Percentiles rank a stretch among this genome's conserved stretches.
Conservation (phyloP, 2,329 filamentous ascomycete species). For the Fusarium humuli region DNA sequence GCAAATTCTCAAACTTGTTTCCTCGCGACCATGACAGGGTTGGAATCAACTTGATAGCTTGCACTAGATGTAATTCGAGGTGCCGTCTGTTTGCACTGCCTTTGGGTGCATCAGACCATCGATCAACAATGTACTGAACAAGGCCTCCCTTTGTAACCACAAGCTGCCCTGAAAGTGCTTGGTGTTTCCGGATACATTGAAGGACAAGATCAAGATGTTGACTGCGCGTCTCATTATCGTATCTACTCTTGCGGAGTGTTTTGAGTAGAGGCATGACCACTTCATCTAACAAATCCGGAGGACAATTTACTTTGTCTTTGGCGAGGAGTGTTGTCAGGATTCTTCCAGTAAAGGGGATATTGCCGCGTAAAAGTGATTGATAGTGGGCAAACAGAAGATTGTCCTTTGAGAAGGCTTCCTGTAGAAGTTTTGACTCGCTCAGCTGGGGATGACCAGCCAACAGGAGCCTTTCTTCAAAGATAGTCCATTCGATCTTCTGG, state of each 20-base stretch:
- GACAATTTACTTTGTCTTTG: conserved; percentile 20
- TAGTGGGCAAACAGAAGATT: conserved; percentile 1
- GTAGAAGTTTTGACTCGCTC: conserved; percentile 32
- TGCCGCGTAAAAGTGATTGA: conserved; percentile 30
- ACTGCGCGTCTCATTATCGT: conserved; percentile 16
- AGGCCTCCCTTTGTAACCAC: neutral
- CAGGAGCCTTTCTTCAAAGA: conserved; percentile 22
- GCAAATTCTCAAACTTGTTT: neutral
- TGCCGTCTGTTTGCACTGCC: neutral
- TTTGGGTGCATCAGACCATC: conserved; percentile 18
- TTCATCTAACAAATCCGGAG: conserved; percentile 32
- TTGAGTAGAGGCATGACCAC: conserved; percentile 41
- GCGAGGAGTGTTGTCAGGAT: conserved; percentile 26
- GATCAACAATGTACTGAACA: conserved; percentile 26
- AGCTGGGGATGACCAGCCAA: conserved; percentile 32
- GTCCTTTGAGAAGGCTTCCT: conserved; percentile 25
- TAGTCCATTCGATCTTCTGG: conserved; percentile 23
- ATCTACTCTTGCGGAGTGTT: conserved; percentile 27
- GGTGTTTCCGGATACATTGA: conserved; percentile 15
- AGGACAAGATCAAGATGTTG: conserved; percentile 35
- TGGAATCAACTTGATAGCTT: conserved; percentile 17
- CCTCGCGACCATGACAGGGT: neutral
- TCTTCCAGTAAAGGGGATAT: conserved; percentile 21
- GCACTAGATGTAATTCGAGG: conserved; percentile 2
- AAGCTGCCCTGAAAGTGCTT: neutral